A percentile compares a stretch with the other conserved stretches of the same genome.
Conservation (phyloP, 2,329 filamentous ascomycete species). For the Clarireedia monteithiana region DNA sequence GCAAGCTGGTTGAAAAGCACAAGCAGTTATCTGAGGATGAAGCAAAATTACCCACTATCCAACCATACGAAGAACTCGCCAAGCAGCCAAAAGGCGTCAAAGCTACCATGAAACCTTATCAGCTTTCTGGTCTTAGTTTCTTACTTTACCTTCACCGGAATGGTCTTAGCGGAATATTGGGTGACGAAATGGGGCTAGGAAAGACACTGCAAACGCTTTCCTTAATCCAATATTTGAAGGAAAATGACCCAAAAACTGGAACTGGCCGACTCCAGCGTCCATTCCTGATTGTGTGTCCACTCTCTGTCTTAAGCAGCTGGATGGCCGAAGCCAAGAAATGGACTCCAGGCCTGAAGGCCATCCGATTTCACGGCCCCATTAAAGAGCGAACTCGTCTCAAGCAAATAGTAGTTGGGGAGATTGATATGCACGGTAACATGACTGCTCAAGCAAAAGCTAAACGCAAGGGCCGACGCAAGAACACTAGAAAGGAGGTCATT, state of each 20-base stretch:
- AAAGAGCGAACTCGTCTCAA: constrained; percentile 39
- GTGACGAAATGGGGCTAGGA: constrained; percentile 43
- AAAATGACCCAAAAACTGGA: constrained; percentile 29
- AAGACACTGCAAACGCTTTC: constrained; percentile 43
- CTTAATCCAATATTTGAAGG: constrained; percentile 40
- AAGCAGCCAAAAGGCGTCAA: constrained; percentile 31
- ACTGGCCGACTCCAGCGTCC: constrained; percentile 34
- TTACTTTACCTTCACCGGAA: constrained; percentile 39
- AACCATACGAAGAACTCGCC: constrained; percentile 25
- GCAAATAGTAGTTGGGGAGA: constrained; percentile 37
- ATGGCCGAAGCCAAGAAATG: constrained; percentile 39
- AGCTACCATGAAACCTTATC: constrained; percentile 44
- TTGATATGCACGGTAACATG: constrained; percentile 36
- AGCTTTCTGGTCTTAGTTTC: constrained; percentile 42
- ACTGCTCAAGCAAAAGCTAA: constrained; percentile 24
- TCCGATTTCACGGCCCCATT: constrained; percentile 40
- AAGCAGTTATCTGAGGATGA: constrained; percentile 18
- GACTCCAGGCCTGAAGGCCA: constrained; percentile 38
- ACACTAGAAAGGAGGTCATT: constrained; percentile 13
- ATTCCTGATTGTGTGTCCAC: constrained; percentile 41
- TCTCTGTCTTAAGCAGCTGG: constrained; percentile 44
- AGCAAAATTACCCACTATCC: constrained; percentile 14
- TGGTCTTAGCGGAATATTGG: constrained; percentile 32
- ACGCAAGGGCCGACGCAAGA: constrained; percentile 17
- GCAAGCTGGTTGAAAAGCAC: constrained; percentile 26